Evolutionary conservation across 306 rosid species (phyloP), one percentile per base, ranked within the genome.

Genomic region (Quercus ilex): DNA sequence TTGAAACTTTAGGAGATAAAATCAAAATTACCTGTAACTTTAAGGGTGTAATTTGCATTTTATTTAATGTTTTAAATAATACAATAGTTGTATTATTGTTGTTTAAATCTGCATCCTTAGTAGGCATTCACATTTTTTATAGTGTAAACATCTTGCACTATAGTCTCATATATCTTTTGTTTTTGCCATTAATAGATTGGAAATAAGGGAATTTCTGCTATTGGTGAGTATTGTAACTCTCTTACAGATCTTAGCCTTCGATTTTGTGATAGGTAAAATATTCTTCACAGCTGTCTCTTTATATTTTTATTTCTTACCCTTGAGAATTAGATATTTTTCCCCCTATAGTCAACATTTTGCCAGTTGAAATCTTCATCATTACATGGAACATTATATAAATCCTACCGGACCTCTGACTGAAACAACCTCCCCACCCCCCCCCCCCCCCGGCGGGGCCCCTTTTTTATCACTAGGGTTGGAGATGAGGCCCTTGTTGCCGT

Each of bases 181-280:
- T 60, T 75, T 56, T 76, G 76, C 19, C 43, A 17, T 75, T 77
- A 58, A 41, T 86, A 95, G 99, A 86, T 93, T 75, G 98, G 98
- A 59, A 90, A 81, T 91, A 87, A 68, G 82, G 99, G 98, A 80
- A 85, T 93, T 23, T 71, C 83, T 77, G 94, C 99, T 79, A 73
- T 95, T 82, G 99, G 99, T 10, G 85, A 91, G 87, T 76, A 88
- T 59, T 95, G 98, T 71, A 89, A 83, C 85, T 86, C 79, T 51
- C 94, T 93, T 53, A 91, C 86, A 31, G 93, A 91, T 83, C 96
- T 95, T 58, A 95, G 97, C 91, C 93, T 95, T 77, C 88, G 88
- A 46, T 95, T 91, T 79, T 95, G 99, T 83, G 98, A 95, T 68
- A 91, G 98, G 99, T 95, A 86, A 84, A 70, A 33, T 74, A 80